Evolutionary conservation across 768 basidiomycete species (phyloP), one percentile per base, ranked within the genome.

Genomic region (Scleroderma citrinum): DNA sequence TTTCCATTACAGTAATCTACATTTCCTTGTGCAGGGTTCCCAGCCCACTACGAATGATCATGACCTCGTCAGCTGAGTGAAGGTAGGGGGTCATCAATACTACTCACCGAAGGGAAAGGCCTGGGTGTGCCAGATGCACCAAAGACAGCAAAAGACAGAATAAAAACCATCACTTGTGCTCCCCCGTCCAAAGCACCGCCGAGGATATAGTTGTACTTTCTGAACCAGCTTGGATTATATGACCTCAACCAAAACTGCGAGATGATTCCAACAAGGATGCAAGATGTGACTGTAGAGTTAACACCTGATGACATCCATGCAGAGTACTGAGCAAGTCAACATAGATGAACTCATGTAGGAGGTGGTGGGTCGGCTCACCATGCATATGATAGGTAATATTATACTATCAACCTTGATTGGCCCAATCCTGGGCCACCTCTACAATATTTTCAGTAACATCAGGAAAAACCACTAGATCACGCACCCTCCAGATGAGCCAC

Each of bases 111-210:
- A 8, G 78, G 76, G 69, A 80, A 80, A 20, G 73, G 58, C 54
- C 79, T 73, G 1, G 76, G 59, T 13, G 62, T 60, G 3, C 79
- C 77, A 13, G 71, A 69, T 3, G 74, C 79, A 17, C 83, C 82
- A 54, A 79, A 81, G 20, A 83, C 80, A 2, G 81, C 80, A 60
- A 83, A 84, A 0, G 81, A 80, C 5, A 81, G 67, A 35, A 83
- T 69, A 57, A 82, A 81, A 26, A 76, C 70, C 78, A 81, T 81
- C 16, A 80, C 76, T 60, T 78, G 70, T 3, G 64, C 61, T n/a
- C 30, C 40, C 7, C 36, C 48, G 5, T 30, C 24, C 6, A 43
- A 31, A 17, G 24, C 46, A 40, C 37, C 37, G 16, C 34, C 40
- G 12, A 49, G n/a, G n/a, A n/a, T n/a, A n/a, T n/a, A n/a, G n/a